Percentiles rank a stretch among this genome's conserved stretches.
Evolutionary conservation across 495 filamentous ascomycete species (phyloP).

Genomic region (Polyplosphaeria fusca): DNA sequence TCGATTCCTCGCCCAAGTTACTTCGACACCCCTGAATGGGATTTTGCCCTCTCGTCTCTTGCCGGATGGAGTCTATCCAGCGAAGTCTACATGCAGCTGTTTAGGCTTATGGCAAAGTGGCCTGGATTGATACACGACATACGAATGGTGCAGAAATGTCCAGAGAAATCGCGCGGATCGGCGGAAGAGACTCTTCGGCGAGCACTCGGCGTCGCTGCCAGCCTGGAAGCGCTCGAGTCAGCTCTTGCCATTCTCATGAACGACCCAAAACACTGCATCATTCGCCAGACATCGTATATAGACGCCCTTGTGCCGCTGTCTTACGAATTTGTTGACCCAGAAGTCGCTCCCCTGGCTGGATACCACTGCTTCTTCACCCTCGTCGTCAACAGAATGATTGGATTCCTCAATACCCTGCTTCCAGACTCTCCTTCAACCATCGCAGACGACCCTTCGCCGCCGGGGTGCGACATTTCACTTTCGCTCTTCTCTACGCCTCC

Average conservation of each 20-base stretch:
- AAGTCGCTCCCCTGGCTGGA: background rate
- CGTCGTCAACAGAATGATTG: background rate
- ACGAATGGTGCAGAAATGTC: background rate
- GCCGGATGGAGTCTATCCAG: background rate
- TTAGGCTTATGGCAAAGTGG: background rate
- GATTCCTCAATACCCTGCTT: background rate
- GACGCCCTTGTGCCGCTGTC: background rate
- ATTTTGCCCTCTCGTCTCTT: background rate
- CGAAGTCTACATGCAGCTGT: background rate
- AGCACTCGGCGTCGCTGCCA: background rate
- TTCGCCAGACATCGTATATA: background rate
- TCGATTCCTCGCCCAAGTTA: background rate
- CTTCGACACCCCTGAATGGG: background rate
- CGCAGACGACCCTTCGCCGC: too few relatives aligned
- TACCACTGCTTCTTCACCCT: background rate
- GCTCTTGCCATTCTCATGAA: background rate
- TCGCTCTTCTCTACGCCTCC: too few relatives aligned
- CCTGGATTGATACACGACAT: background rate
- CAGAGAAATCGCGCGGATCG: background rate
- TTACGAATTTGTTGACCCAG: background rate
- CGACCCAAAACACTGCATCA: background rate
- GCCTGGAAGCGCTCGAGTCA: background rate
- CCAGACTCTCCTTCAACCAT: background rate
- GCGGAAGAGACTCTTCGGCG: background rate
- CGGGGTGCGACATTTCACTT: too few relatives aligned